Base-by-base conservation (phyloP, 176 grass and related monocot genomes). In the Areca catechu region DNA sequence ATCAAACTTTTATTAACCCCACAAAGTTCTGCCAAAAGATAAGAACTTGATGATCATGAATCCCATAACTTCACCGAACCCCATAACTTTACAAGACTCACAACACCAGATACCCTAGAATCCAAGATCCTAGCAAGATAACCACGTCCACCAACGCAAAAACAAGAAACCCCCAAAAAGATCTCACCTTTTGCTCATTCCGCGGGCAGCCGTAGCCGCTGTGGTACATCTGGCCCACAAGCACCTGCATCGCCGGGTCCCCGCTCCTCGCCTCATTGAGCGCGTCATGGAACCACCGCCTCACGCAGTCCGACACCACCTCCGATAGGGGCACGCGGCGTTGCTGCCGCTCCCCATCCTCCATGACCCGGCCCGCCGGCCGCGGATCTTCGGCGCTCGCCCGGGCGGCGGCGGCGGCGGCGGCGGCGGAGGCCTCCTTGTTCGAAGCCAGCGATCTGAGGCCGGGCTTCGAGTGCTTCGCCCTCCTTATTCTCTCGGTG, bases 171-270 rank as follows among this genome's bases (percentile, higher is more conserved):
- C 9, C 2, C 10, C 7, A 1, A 43, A 29, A 74, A 65, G 56
- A 54, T 25, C 61, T 69, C 65, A 94, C 89, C 80, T 81, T 94
- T n/a, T 88, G 48, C 51, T 88, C 83, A 72, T 73, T 88, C 66
- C 79, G 88, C 24, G 83, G 63, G 23, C 76, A 52, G 5, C 89
- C 83, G 47, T 88, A 94, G 0, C 89, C 84, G 24, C 67, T 85
- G 56, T 79, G 66, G 74, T 83, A 95, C 89, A 95, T 95, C 89
- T 95, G 89, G 16, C 80, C 89, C 9, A 95, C 75, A 57, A 95
- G 79, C 18, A 95, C 85, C 72, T 89, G 85, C 85, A 83, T 95
- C 50, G 69, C 21, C 21, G 58, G 25, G 57, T 95, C 89, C 14
- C 89, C 89, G 22, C 48, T 49, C 23, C 55, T 74, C 24, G 85